A percentile compares a stretch with the other conserved stretches of the same genome.
Conservation (phyloP, 225 moss, liverwort and hornwort genomes). For the Physcomitrellopsis africana region DNA sequence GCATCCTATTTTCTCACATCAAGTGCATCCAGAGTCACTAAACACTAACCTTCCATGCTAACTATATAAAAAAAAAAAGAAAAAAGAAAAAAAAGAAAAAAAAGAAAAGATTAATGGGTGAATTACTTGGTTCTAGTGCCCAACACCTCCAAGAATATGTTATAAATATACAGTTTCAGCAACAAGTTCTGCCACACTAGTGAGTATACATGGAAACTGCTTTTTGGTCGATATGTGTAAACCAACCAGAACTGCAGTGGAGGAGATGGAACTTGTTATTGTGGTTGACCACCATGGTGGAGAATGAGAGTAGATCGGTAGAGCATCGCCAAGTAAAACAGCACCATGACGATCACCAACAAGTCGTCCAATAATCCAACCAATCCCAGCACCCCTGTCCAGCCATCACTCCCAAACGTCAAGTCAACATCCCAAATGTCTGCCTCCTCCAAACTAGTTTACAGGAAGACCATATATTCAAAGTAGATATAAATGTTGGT, state of each 20-base stretch:
- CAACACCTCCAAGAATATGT: conserved; percentile 10
- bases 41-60: conserved; percentile 33
- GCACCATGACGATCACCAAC: conserved; percentile 90
- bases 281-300: conserved; percentile 83
- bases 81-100: neutral
- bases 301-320: conserved; percentile 88
- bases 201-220: conserved; percentile 15
- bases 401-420: conserved; percentile 36
- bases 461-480: neutral
- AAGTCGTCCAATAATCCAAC: conserved; percentile 97
- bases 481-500: neutral
- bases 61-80: conserved; percentile 6
- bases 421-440: conserved; percentile 12
- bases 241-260: neutral
- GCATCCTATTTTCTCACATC: conserved; percentile 20
- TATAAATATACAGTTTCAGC: conserved; percentile 35
- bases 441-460: neutral
- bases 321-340: conserved; percentile 94
- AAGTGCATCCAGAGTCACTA: conserved; percentile 9
- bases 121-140: conserved; percentile 31
- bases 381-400: conserved; percentile 86
- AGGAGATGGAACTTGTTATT: conserved; percentile 37
- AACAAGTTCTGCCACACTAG: conserved; percentile 10
- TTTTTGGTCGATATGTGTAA: conserved; percentile 12
- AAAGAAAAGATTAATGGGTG: conserved; percentile 23